Base-by-base conservation (phyloP, 1,284 basidiomycete genomes). In the Omphalotus olearius region DNA sequence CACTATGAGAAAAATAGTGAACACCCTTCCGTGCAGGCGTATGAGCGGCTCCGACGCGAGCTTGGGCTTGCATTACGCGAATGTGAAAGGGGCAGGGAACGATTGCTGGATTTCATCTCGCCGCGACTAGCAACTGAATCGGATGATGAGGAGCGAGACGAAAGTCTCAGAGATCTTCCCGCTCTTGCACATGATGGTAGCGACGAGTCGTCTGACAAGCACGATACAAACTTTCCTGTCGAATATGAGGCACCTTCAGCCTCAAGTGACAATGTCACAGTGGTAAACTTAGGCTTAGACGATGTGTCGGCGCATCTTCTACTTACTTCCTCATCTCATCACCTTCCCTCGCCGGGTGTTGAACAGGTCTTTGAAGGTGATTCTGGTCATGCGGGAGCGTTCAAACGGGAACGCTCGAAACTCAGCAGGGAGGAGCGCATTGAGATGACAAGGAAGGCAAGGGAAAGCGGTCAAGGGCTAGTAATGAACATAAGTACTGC, bases 291-390 rank as follows among this genome's bases (percentile, higher is more conserved):
- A n/a, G 16, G 30, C n/a, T 0, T 69, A 26, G 83, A 87, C 60
- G 83, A 85, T 59, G 80, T 70, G 13, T 77, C 75, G n/a, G 59
- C 72, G 18, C 81, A 83, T 63, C 64, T 85, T 5, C 63, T 85
- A 16, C 60, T 79, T 7, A 66, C 72, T 2, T 63, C 80, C 3
- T 75, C 78, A 2, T 66, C 76, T 5, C 63, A 72, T 28, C 76
- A 82, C 54, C 67, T 86, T 0, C 80, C 82, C 0, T 75, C 78
- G 5, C 76, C 74, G 0, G 86, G 86, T 6, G 73, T 80, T 41
- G 88, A 91, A 59, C 85, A 88, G 61, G 86, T 91, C 17, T 91
- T 81, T 59, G 88, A 90, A 62, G 79, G 78, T 3, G 84, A 88
- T 4, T 67, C 80, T 3, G 75, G 68, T 1, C 61, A 52, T 38